These are phyloP conservation scores for Aeminium ludgeri DNA, from an alignment of 495 filamentous ascomycete genomes.

Conservation along the genomic window DNA sequence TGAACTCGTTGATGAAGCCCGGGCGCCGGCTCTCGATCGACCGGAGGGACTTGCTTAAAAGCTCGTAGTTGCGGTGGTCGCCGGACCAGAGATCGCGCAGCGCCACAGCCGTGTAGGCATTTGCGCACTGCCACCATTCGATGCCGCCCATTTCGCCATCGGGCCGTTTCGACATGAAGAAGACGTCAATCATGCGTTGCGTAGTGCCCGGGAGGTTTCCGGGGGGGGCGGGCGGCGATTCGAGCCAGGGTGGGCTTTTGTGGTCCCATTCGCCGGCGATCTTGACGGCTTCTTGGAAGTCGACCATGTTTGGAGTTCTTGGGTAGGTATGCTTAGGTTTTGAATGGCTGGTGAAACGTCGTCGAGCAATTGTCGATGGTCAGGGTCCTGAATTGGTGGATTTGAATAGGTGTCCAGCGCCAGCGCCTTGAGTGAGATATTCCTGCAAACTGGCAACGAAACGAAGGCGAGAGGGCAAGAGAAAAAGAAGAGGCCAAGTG, in stretches of 20 bases:
- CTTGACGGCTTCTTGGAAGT: neutral
- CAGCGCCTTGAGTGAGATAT: too few relatives aligned
- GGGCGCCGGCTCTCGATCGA: slow-evolving; percentile 6
- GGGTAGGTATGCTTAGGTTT: neutral
- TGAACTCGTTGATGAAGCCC: slow-evolving; percentile 14
- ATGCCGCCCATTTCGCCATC: slow-evolving; percentile 11
- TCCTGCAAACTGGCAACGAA: too few relatives aligned
- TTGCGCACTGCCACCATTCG: slow-evolving; percentile 14
- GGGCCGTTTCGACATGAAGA: slow-evolving; percentile 3
- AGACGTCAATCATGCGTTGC: slow-evolving; percentile 7
- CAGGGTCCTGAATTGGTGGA: too few relatives aligned
- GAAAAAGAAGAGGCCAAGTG: too few relatives aligned
- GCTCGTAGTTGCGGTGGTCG: slow-evolving; percentile 1
- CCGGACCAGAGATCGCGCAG: slow-evolving; percentile 7
- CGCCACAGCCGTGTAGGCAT: slow-evolving; percentile 11
- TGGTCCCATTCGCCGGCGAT: slow-evolving; percentile 1
- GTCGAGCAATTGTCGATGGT: too few relatives aligned
- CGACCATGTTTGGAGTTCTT: neutral
- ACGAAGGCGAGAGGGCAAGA: too few relatives aligned
- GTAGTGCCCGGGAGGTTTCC: neutral
- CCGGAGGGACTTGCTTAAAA: neutral
- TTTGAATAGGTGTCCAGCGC: too few relatives aligned
- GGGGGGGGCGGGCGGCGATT: neutral
- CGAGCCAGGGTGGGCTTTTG: slow-evolving; percentile 4
- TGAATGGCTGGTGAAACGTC: too few relatives aligned